Base-by-base conservation (phyloP, 139 green algal species). In the Protoeuglena noctilucae region DNA sequence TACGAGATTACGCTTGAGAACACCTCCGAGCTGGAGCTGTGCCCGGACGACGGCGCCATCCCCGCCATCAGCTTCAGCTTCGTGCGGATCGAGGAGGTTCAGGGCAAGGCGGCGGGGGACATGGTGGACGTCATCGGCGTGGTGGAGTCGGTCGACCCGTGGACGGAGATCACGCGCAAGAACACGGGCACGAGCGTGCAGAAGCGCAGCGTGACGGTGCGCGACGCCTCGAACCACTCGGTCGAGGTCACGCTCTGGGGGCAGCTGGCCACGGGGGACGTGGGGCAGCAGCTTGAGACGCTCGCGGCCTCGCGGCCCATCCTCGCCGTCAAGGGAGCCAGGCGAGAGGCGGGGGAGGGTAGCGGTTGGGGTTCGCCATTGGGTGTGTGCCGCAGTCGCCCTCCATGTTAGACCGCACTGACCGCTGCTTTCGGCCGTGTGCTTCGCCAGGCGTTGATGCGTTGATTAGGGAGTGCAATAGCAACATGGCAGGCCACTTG, bases 161-260 rank as follows among this genome's bases (percentile, higher is more conserved):
- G 51, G 46, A 25, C 23, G 9, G 73, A 58, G 27, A 93, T 97
- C 60, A 84, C 72, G 3, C 65, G 71, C 5, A 78, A 72, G n/a
- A 77, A 92, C 24, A n/a, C n/a, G n/a, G 90, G 88, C 56, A 71
- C 58, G 1, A 85, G 97, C 61, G 76, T 72, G 5, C 51, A 65
- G 50, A 98, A 97, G 72, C 78, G 86, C 25, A 59, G 56, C 6
- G 28, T 95, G 6, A 70, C 64, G 25, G 51, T 98, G 14, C 61
- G 69, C 0, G 91, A 98, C 69, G 60, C 78, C 57, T 77, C 54
- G 40, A 67, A 70, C 14, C 50, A 61, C 24, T 81, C 67, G 55
- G 80, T 96, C 29, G 90, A 98, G 72, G 52, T 90, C 28, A 95
- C 87, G 28, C 63, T 98, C 56, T 96, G 88, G 88, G 88, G 81